Evolutionary conservation across 441 rosid genomes (phyloP).

Genomic region (Syzygium syzygioides): DNA sequence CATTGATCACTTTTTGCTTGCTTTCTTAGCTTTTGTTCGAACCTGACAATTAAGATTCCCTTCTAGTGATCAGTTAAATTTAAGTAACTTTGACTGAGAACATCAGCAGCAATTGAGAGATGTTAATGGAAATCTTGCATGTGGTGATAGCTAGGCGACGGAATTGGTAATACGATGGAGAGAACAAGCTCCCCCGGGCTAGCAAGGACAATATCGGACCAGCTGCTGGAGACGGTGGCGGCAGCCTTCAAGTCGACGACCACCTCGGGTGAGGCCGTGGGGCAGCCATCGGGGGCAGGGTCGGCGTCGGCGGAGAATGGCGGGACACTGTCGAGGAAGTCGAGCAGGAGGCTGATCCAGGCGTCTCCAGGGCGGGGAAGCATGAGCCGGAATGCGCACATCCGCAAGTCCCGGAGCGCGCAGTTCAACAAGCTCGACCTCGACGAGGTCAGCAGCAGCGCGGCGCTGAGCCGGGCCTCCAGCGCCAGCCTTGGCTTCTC

Average conservation of each 20-base stretch:
- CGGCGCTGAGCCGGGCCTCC: slow-evolving; percentile 89
- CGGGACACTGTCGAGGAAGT: slow-evolving; percentile 49
- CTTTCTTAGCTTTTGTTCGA: background rate
- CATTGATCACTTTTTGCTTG: background rate
- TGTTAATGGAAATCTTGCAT: background rate
- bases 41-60: background rate
- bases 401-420: slow-evolving; percentile 82
- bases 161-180: slow-evolving; percentile 23
- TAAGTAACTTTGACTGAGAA: background rate
- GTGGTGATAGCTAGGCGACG: background rate
- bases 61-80: background rate
- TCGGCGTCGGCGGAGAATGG: slow-evolving; percentile 14
- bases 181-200: slow-evolving; percentile 45
- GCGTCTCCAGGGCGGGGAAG: slow-evolving; percentile 57
- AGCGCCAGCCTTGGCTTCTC: slow-evolving; percentile 90
- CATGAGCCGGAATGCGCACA: slow-evolving; percentile 46
- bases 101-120: background rate
- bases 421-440: slow-evolving; percentile 53
- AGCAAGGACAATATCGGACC: slow-evolving; percentile 78
- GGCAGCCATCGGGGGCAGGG: background rate
- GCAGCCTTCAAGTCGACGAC: slow-evolving; percentile 65
- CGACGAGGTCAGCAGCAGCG: slow-evolving; percentile 76
- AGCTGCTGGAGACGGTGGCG: slow-evolving; percentile 52
- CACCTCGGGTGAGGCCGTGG: slow-evolving; percentile 19
- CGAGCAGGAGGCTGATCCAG: slow-evolving; percentile 48